These are phyloP conservation scores for Pythium apleroticum DNA, from an alignment of 352 stramenopile genomes.

Conservation along the genomic window DNA sequence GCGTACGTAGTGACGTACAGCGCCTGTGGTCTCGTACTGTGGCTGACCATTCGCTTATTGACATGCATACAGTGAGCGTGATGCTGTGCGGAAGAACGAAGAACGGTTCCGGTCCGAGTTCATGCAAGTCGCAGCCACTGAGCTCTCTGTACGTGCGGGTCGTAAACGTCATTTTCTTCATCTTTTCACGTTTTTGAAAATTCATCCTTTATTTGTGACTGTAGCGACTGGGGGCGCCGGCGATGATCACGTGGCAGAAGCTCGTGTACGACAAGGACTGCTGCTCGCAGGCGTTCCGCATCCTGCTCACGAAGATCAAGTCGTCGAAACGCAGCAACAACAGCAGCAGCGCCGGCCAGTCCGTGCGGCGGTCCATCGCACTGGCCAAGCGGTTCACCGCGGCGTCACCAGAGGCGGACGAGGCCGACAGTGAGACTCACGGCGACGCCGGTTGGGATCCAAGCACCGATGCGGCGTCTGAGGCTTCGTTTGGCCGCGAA, in stretches of 20 bases:
- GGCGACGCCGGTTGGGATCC: constrained; percentile 14
- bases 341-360: constrained; percentile 8
- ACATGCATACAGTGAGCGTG: constrained; percentile 42
- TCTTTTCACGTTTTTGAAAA: neutral
- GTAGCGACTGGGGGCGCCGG: constrained; percentile 50
- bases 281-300: constrained; percentile 49
- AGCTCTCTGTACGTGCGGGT: constrained; percentile 40
- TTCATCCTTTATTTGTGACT: constrained; percentile 1
- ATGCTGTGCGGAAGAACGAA: constrained; percentile 46
- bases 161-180: neutral
- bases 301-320: constrained; percentile 64
- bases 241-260: constrained; percentile 64
- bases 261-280: constrained; percentile 70
- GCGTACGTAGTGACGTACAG: too few species aligned
- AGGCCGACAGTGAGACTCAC: constrained; percentile 21
- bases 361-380: constrained; percentile 6
- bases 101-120: constrained; percentile 57
- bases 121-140: constrained; percentile 47
- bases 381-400: constrained; percentile 18
- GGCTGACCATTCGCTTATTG: too few species aligned
- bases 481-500: neutral
- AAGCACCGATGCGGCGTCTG: constrained; percentile 1
- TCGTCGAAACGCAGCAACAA: constrained; percentile 28
- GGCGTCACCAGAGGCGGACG: constrained; percentile 2
- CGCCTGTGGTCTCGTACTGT: too few species aligned